Conservation (phyloP, 23 red algal species). For the Agarophyton chilense region DNA sequence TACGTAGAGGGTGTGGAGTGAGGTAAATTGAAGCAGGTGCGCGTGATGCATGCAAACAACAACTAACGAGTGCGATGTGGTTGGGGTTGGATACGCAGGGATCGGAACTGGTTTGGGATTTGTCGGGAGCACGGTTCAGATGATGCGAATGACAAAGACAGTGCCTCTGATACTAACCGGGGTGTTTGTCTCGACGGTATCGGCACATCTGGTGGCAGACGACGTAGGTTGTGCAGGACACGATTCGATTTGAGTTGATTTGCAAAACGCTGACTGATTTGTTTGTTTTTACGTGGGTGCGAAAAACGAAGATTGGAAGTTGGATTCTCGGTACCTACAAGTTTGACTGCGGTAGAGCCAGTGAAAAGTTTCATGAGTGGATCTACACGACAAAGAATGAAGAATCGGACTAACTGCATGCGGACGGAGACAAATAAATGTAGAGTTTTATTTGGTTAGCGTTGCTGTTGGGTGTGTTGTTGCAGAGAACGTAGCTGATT, state of each 20-base stretch:
- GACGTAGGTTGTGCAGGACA: slow-evolving; percentile 16
- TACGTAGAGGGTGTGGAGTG: slow-evolving; percentile 13
- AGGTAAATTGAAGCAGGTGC: too few species aligned
- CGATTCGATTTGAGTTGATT: neutral
- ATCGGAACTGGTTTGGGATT: slow-evolving; percentile 6
- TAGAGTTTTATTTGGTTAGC: neutral
- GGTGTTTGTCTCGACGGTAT: neutral
- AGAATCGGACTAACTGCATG: neutral
- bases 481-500: neutral
- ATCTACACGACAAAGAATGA: slow-evolving; percentile 13
- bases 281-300: neutral
- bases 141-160: slow-evolving; percentile 31
- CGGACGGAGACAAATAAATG: neutral
- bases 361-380: slow-evolving; percentile 38
- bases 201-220: slow-evolving; percentile 14
- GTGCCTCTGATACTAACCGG: slow-evolving; percentile 20
- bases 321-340: slow-evolving; percentile 59
- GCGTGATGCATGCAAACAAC: neutral
- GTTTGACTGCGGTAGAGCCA: slow-evolving; percentile 19
- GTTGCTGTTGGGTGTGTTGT: neutral
- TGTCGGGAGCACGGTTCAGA: slow-evolving; percentile 31
- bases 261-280: neutral
- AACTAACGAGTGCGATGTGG: neutral
- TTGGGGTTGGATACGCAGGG: neutral
- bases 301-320: slow-evolving; percentile 12